Conservation (phyloP, 306 rosid genomes). For the Gleditsia sinensis region DNA sequence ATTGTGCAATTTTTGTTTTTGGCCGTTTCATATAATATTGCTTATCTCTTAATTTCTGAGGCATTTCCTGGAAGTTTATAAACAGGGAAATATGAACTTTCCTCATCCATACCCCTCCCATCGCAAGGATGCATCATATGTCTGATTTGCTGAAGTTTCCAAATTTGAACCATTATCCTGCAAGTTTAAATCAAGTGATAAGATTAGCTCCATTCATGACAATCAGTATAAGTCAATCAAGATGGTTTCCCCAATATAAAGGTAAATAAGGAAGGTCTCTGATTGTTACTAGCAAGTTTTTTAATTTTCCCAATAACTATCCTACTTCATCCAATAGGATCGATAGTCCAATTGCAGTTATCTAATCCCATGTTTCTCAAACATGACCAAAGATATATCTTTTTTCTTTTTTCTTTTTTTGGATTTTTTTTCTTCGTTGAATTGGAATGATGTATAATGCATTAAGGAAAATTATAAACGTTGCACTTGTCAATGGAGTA, state of each 20-base stretch:
- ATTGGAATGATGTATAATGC: not conserved
- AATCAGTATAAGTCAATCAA: too few relatives aligned
- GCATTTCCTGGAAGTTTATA: not conserved
- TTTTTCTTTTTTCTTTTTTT: not conserved
- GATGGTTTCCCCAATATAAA: too few relatives aligned
- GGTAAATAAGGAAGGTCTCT: too few relatives aligned
- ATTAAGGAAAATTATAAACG: not conserved
- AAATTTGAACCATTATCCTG: slow-evolving; percentile 57
- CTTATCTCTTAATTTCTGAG: slow-evolving; percentile 12
- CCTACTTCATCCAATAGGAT: not conserved
- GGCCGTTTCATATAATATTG: not conserved
- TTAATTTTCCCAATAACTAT: not conserved
- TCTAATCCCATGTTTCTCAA: not conserved
- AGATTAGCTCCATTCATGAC: not conserved
- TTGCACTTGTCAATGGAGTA: not conserved
- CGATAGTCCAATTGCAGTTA: not conserved
- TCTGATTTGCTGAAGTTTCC: slow-evolving; percentile 41
- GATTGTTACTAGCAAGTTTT: not conserved
- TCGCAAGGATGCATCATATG: slow-evolving; percentile 50
- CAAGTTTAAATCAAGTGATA: slow-evolving; percentile 1
- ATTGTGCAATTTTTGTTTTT: not conserved
- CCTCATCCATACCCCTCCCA: slow-evolving; percentile 60
- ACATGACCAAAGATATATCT: not conserved
- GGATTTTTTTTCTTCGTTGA: too few relatives aligned
- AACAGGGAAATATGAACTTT: not conserved